Evolutionary conservation across 768 basidiomycete genomes (phyloP), one percentile per base, ranked within the genome.

Genomic region (Lepiota venenata): DNA sequence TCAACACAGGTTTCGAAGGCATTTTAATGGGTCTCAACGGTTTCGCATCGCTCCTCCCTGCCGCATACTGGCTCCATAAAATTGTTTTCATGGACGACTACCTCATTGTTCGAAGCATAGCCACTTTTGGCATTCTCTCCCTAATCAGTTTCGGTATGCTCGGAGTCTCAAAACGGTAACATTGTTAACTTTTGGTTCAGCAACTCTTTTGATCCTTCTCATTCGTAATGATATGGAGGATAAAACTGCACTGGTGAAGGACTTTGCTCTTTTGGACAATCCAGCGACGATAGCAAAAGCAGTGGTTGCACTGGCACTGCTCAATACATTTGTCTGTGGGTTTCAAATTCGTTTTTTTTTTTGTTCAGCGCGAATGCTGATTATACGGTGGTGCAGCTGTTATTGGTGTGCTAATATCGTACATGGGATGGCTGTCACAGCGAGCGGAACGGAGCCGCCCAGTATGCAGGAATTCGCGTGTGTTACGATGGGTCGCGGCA

Each of bases 31-130:
- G 52, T 18, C 37, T 54, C 45, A 41, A 47, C 15, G 38, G 44
- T 11, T 47, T 47, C n/a, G 44, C 52, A 39, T 54, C 35, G 11
- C 37, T 47, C n/a, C 45, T 54, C 44, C 52, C 52, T 14, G 45
- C 45, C n/a, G 52, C 52, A 47, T 54, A 47, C 25, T 54, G 42
- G 51, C 39, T 45, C 5, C 51, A 52, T 37, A 52, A 45, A 38
- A 45, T 46, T 37, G 36, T 52, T 5, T 52, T 38, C 21, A 11
- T 37, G 14, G 44, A 40, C 22, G 35, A 46, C 21, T 29, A 44
- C 32, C 35, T 39, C 15, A 45, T 37, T 21, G 36, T 45, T 16
- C 51, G 51, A 22, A 45, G 35, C 22, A 14, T 38, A 10, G n/a
- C 36, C 16, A 43, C 25, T 6, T 52, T 52, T 22, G 51, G 51